Base-by-base conservation (phyloP, 148 eudicot species). In the Rhododendron vialii region DNA sequence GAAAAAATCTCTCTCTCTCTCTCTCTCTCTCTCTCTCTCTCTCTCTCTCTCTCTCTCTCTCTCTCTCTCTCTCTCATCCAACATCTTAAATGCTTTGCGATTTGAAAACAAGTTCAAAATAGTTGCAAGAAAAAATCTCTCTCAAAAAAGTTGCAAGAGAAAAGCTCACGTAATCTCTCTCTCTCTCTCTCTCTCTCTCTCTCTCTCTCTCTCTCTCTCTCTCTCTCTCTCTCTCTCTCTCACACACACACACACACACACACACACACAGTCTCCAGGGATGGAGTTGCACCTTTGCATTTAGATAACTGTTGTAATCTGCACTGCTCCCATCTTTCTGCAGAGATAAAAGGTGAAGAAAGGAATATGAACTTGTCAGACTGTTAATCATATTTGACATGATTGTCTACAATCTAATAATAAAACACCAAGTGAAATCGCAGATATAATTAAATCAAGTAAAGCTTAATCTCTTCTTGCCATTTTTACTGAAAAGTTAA, bases 281-380 rank as follows among this genome's bases (percentile, higher is more conserved):
- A 82, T 20, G 80, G 77, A 55, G 74, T 47, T 18, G 55, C 86
- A 95, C 99, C 96, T 97, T 94, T 47, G 95, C 98, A 85, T 95
- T 93, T 59, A 97, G 92, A 90, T 95, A 97, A 88, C 89, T 94
- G 87, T 89, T 93, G 88, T 93, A 87, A 88, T 97, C 99, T 84
- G 88, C 83, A 87, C 90, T 95, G 78, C 82, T 88, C 67, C 99
- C 99, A 90, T 94, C 95, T 92, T 89, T 93, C 99, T 97, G 96
- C 94, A 90, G 73, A 86, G 75, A 84, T 26, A 84, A 79, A 55
- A 84, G 53, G 53, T 33, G 2, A 50, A 85, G 36, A 43, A 41
- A 13, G 79, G 85, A 63, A 88, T 13, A 75, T n/a, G 3, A 84
- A 35, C 59, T 69, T 9, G 67, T 83, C 12, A 74, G 50, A 75